Conservation (phyloP, 2,329 filamentous ascomycete genomes). For the Aspergillus carbonarius region DNA sequence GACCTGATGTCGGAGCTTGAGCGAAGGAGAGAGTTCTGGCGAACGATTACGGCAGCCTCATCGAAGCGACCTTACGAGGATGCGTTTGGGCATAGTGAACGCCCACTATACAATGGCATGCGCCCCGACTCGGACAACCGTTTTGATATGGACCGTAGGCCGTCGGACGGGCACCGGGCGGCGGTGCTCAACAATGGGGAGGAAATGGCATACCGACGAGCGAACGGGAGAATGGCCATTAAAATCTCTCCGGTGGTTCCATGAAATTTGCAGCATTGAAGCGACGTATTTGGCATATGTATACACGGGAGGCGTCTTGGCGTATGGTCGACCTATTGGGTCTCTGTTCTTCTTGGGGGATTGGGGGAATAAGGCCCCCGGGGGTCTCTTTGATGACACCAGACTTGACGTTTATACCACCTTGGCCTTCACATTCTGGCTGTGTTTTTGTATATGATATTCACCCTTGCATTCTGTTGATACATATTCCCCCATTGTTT, state of each 20-base stretch:
- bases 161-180: constrained; percentile 25
- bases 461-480: constrained; percentile 5
- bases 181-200: constrained; percentile 25
- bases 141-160: constrained; percentile 24
- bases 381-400: constrained; percentile 15
- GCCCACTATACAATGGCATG: constrained; percentile 46
- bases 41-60: constrained; percentile 4
- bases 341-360: constrained; percentile 12
- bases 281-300: constrained; percentile 1
- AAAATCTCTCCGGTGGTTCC: constrained; percentile 29
- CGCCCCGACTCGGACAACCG: constrained; percentile 38
- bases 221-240: constrained; percentile 35
- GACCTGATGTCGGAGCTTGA: constrained; percentile 26
- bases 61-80: constrained; percentile 36
- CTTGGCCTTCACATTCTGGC: background rate
- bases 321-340: constrained; percentile 9
- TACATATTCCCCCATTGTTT: constrained; percentile 15
- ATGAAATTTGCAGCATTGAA: constrained; percentile 8
- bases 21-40: background rate
- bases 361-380: background rate
- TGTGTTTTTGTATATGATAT: constrained; percentile 24
- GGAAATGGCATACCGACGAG: constrained; percentile 37
- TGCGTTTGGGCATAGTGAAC: constrained; percentile 40
- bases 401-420: constrained; percentile 20
- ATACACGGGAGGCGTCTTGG: constrained; percentile 22